These are phyloP conservation scores for Astragalus glycyphyllos DNA, from an alignment of 306 rosid species.

Conservation along the genomic window DNA sequence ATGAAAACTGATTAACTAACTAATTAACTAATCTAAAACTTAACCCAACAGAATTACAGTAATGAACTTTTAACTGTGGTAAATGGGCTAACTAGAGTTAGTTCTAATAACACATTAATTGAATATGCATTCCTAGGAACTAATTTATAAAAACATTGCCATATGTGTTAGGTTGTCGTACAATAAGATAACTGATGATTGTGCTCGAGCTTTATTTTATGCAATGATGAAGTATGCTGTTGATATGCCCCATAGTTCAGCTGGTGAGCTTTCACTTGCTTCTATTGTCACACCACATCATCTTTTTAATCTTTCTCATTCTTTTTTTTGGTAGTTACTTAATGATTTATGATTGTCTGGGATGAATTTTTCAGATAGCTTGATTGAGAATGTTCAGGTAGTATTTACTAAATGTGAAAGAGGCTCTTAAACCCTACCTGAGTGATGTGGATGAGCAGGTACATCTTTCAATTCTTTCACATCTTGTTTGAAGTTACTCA, in stretches of 20 bases:
- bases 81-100: too few species aligned
- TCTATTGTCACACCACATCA: background rate
- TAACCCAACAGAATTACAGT: too few species aligned
- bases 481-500: conserved; percentile 14
- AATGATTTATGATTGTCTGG: conserved; percentile 27
- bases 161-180: conserved; percentile 73
- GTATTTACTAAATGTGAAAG: conserved; percentile 75
- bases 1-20: too few species aligned
- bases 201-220: conserved; percentile 91
- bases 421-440: conserved; percentile 72
- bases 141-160: conserved; percentile 7
- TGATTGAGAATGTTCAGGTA: conserved; percentile 59
- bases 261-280: conserved; percentile 54
- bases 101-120: too few species aligned
- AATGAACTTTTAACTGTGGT: too few species aligned
- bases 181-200: conserved; percentile 73
- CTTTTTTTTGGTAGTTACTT: conserved; percentile 9
- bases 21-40: too few species aligned
- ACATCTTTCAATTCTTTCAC: conserved; percentile 33
- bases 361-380: conserved; percentile 59
- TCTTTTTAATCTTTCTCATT: background rate
- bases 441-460: conserved; percentile 91
- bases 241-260: conserved; percentile 65
- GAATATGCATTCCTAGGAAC: background rate
- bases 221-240: conserved; percentile 80